Percentiles rank a stretch among this genome's conserved stretches.
Evolutionary conservation across 306 rosid species (phyloP).

Genomic region (Begonia masoniana): DNA sequence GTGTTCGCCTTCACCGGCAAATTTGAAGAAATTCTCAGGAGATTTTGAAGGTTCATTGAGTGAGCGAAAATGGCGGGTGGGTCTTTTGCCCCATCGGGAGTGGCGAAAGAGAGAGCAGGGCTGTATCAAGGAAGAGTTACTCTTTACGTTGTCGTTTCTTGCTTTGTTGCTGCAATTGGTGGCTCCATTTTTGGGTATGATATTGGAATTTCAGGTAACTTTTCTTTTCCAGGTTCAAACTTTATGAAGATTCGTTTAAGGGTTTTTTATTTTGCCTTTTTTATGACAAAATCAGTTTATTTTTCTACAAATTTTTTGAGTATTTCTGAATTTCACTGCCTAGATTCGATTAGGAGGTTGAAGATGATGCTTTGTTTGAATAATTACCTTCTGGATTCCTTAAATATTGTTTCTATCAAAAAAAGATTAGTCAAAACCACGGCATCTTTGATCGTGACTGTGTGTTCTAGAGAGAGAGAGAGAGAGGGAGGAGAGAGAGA

Average conservation of each 20-base stretch:
- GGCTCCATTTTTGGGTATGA: conserved; percentile 80
- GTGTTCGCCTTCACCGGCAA: too few relatives aligned
- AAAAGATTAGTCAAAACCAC: too few relatives aligned
- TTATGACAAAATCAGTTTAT: background rate
- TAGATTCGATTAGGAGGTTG: too few relatives aligned
- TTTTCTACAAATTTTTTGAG: background rate
- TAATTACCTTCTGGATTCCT: too few relatives aligned
- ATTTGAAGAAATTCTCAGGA: background rate
- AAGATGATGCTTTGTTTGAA: too few relatives aligned
- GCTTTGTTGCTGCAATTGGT: conserved; percentile 70
- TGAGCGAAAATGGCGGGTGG: conserved; percentile 63
- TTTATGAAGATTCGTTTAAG: background rate
- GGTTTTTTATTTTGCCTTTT: background rate
- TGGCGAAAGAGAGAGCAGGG: conserved; percentile 51
- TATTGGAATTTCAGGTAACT: conserved; percentile 71
- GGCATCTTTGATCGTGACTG: background rate
- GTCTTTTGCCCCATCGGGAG: conserved; percentile 28
- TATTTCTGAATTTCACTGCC: background rate
- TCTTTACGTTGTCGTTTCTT: conserved; percentile 46
- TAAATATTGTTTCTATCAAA: too few relatives aligned
- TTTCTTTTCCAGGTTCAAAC: background rate
- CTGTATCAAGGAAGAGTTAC: conserved; percentile 58
- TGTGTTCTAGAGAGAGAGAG: background rate
- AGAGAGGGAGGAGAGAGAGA: background rate
- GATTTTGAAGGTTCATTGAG: background rate